Conservation (phyloP, 139 green algal genomes). For the Volvox reticuliferus region DNA sequence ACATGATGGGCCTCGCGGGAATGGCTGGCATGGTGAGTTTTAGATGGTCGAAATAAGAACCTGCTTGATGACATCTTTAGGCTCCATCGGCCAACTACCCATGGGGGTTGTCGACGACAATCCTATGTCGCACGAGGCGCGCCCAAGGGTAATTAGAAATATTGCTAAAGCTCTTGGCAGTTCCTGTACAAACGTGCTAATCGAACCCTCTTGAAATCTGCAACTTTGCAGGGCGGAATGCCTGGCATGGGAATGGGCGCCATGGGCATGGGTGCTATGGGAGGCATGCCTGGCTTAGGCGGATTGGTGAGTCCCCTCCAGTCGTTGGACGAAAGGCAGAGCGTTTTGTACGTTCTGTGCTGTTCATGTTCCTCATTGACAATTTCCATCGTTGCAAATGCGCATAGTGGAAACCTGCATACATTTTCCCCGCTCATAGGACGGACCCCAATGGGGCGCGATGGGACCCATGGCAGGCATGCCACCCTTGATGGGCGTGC, state of each 20-base stretch:
- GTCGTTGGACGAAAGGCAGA: background rate
- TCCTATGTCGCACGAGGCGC: no score
- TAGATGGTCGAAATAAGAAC: no score
- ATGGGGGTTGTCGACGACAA: no score
- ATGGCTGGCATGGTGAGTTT: conserved; percentile 50
- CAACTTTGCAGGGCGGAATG: background rate
- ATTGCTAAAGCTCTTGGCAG: no score
- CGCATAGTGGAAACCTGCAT: no score
- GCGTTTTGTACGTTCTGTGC: background rate
- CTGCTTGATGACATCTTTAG: no score
- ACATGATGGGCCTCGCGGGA: conserved; percentile 54
- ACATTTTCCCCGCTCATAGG: background rate
- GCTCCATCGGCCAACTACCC: no score
- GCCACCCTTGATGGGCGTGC: conserved; percentile 38
- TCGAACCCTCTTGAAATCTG: no score
- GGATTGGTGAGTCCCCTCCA: conserved; percentile 23
- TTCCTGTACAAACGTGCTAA: no score
- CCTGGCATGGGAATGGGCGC: conserved; percentile 42
- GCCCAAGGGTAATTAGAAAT: no score
- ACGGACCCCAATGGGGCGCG: conserved; percentile 17
- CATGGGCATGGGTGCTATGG: conserved; percentile 17
- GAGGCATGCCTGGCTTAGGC: conserved; percentile 2
- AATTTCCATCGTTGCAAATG: no score
- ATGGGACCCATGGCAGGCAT: conserved; percentile 34
- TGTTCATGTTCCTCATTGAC: background rate